A percentile compares a stretch with the other conserved stretches of the same genome.
Evolutionary conservation across 768 basidiomycete species (phyloP).

Genomic region (Naganishia friedmannii): DNA sequence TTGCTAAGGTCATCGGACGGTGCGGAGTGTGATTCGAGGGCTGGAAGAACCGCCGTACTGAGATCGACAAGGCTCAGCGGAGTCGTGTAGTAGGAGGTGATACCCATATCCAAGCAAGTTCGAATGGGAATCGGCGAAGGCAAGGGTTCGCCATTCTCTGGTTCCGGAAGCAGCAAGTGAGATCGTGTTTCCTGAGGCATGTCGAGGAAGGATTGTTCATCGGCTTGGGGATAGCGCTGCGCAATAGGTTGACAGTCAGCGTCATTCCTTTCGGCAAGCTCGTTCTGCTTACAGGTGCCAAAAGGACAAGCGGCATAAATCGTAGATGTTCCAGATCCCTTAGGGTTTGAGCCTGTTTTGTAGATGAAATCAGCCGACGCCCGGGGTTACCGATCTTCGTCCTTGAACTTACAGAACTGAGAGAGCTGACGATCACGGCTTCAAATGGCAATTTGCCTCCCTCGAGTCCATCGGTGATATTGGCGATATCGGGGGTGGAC

Average conservation of each 20-base stretch:
- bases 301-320: conserved; percentile 91
- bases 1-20: conserved; percentile 82
- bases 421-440: conserved; percentile 89
- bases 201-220: conserved; percentile 50
- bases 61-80: conserved; percentile 85
- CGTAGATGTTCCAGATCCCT: conserved; percentile 90
- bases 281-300: conserved; percentile 62
- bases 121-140: conserved; percentile 64
- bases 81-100: conserved; percentile 88
- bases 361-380: conserved; percentile 25
- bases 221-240: conserved; percentile 58
- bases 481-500: conserved; percentile 45
- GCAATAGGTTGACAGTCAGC: conserved; percentile 38
- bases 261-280: conserved; percentile 34
- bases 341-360: conserved; percentile 72
- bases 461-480: conserved; percentile 14
- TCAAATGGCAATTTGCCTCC: conserved; percentile 77
- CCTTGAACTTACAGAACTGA: conserved; percentile 64
- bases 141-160: conserved; percentile 40
- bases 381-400: conserved; percentile 33
- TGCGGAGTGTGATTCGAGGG: conserved; percentile 89
- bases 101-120: conserved; percentile 95
- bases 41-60: conserved; percentile 84
- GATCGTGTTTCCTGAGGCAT: conserved; percentile 43
- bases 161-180: conserved; percentile 45